A percentile compares a stretch with the other conserved stretches of the same genome.
phyloP scores from a whole-genome alignment of 164 flowering plant genomes.

The Euptelea pleiosperma region DNA sequence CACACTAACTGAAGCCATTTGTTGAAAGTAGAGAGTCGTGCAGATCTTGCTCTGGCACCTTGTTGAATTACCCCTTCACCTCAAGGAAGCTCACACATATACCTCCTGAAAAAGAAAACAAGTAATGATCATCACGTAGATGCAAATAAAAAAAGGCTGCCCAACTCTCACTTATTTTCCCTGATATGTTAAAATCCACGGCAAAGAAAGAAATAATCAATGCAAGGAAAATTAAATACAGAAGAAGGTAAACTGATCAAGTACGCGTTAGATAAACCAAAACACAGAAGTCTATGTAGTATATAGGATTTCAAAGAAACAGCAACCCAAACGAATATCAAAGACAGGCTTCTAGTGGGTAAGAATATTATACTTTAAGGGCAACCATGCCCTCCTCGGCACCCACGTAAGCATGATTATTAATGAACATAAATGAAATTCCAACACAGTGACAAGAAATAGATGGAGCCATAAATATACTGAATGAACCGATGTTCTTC shows the following conservation, averaged over 20 bases:
- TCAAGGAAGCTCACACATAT: neutral
- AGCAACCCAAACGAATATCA: too few species aligned
- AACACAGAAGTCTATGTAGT: neutral
- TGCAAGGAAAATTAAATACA: neutral
- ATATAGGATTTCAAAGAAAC: too few species aligned
- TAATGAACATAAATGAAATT: too few species aligned
- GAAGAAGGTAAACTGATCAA: neutral
- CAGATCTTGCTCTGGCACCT: conserved; percentile 7
- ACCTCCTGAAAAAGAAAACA: conserved; percentile 16
- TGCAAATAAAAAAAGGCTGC: neutral
- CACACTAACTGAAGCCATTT: conserved; percentile 56
- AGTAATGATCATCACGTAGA: neutral
- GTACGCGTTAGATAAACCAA: neutral
- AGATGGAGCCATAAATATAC: neutral
- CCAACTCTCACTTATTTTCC: too few species aligned
- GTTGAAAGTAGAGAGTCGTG: neutral
- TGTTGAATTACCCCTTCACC: conserved; percentile 1
- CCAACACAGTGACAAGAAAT: neutral
- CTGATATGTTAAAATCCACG: too few species aligned
- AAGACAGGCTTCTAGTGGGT: too few species aligned
- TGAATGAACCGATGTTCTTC: neutral
- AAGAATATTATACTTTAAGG: too few species aligned
- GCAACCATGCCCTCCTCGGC: too few species aligned
- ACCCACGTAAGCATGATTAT: too few species aligned
- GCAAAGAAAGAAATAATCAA: too few species aligned